A percentile compares a stretch with the other conserved stretches of the same genome.
Evolutionary conservation across 306 rosid genomes (phyloP).

Genomic region (Oxytropis ochrocephala): DNA sequence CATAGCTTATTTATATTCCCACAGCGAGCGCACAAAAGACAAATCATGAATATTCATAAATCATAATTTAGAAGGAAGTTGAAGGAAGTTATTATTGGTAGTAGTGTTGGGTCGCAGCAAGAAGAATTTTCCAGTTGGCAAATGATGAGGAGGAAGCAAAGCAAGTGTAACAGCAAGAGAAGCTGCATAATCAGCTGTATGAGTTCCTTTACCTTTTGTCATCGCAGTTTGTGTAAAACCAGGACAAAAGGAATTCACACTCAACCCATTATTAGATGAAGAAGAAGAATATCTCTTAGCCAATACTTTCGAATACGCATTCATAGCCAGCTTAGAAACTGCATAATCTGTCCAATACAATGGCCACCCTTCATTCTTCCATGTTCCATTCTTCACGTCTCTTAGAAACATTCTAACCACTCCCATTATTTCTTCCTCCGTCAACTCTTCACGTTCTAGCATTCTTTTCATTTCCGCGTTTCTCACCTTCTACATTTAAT

Average conservation of each 20-base stretch:
- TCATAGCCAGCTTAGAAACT: slow-evolving; percentile 70
- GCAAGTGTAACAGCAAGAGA: slow-evolving; percentile 36
- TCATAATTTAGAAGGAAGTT: slow-evolving; percentile 18
- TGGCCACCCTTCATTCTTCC: slow-evolving; percentile 85
- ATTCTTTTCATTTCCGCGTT: slow-evolving; percentile 34
- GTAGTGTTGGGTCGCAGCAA: not conserved
- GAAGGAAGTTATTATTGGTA: not conserved
- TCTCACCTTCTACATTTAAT: slow-evolving; percentile 43
- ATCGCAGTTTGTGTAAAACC: slow-evolving; percentile 84
- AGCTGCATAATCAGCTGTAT: slow-evolving; percentile 57
- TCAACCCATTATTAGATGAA: not conserved
- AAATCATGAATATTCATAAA: too few relatives aligned
- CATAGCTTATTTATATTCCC: too few relatives aligned
- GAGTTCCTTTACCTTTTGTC: slow-evolving; percentile 71
- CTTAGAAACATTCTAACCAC: slow-evolving; percentile 39
- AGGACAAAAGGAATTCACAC: slow-evolving; percentile 74
- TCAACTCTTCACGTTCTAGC: slow-evolving; percentile 27
- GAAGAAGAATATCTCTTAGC: slow-evolving; percentile 32
- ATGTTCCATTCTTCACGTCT: slow-evolving; percentile 51
- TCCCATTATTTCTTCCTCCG: slow-evolving; percentile 44
- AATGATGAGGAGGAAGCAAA: slow-evolving; percentile 52
- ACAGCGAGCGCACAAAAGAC: too few relatives aligned
- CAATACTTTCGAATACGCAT: slow-evolving; percentile 58
- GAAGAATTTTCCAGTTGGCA: slow-evolving; percentile 59
- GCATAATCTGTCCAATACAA: slow-evolving; percentile 87